Conservation (phyloP, 2,329 filamentous ascomycete genomes). For the Gnomoniopsis smithogilvyi region DNA sequence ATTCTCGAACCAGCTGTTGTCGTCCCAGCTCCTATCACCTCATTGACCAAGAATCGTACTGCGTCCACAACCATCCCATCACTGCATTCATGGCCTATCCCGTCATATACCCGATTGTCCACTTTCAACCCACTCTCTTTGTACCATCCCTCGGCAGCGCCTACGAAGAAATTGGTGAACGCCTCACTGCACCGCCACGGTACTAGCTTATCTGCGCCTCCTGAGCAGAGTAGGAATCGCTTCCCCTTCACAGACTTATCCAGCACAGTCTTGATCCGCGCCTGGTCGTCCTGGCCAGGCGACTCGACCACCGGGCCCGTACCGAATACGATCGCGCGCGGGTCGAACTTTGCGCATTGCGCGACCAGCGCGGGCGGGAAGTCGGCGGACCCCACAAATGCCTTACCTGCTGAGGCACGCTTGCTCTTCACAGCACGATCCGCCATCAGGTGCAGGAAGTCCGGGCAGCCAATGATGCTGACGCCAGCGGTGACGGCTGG, state of each 20-base stretch:
- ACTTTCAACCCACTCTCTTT: conserved; percentile 53
- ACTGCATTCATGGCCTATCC: conserved; percentile 67
- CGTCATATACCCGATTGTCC: conserved; percentile 65
- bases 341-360: conserved; percentile 65
- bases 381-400: conserved; percentile 73
- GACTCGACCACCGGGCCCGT: conserved; percentile 32
- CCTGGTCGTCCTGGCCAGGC: conserved; percentile 35
- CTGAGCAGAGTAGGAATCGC: conserved; percentile 61
- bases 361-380: conserved; percentile 70
- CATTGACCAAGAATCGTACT: conserved; percentile 57
- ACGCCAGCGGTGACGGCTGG: conserved; percentile 75
- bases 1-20: conserved; percentile 20
- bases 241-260: conserved; percentile 56
- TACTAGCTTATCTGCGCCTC: conserved; percentile 68
- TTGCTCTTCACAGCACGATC: conserved; percentile 74
- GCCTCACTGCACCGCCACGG: conserved; percentile 60
- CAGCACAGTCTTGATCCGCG: conserved; percentile 42
- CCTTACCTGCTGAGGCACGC: conserved; percentile 56
- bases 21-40: conserved; percentile 32
- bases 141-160: conserved; percentile 50
- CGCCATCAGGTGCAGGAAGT: conserved; percentile 73
- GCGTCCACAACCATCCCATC: conserved; percentile 65
- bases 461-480: conserved; percentile 82
- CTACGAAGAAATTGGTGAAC: conserved; percentile 61
- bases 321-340: conserved; percentile 69